Conservation (phyloP, 306 rosid species). For the Dryas alaskensis region DNA sequence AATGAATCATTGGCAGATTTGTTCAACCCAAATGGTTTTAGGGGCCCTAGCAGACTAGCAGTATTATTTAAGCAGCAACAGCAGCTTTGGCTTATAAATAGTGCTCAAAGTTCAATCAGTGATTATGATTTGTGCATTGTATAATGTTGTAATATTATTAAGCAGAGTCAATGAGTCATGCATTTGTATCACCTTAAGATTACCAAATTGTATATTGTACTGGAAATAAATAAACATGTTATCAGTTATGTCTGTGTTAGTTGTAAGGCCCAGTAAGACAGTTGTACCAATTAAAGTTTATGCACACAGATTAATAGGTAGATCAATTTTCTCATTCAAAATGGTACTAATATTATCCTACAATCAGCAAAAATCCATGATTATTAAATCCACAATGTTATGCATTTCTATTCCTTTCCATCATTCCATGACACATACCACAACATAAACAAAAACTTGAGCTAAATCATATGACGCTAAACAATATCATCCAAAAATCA, state of each 20-base stretch:
- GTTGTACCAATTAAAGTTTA: background rate
- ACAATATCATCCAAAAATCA: background rate
- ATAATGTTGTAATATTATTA: background rate
- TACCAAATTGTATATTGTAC: background rate
- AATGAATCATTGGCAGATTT: background rate
- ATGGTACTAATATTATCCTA: background rate
- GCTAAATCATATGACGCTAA: background rate
- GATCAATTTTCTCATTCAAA: background rate
- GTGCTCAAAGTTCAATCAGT: background rate
- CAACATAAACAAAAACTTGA: background rate
- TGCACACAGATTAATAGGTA: background rate
- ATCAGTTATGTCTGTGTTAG: background rate
- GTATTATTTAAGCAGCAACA: background rate
- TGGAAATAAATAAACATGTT: background rate
- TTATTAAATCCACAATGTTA: background rate
- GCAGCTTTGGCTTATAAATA: background rate
- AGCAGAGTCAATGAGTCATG: background rate
- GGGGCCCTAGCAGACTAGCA: background rate
- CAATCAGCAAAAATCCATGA: background rate
- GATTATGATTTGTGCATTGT: background rate
- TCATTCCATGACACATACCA: background rate
- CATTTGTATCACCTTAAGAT: background rate
- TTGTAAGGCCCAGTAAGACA: background rate
- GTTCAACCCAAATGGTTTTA: background rate
- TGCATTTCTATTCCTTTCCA: background rate